phyloP scores from a whole-genome alignment of 1,284 basidiomycete species.

The Sphaerobolus stellatus region DNA sequence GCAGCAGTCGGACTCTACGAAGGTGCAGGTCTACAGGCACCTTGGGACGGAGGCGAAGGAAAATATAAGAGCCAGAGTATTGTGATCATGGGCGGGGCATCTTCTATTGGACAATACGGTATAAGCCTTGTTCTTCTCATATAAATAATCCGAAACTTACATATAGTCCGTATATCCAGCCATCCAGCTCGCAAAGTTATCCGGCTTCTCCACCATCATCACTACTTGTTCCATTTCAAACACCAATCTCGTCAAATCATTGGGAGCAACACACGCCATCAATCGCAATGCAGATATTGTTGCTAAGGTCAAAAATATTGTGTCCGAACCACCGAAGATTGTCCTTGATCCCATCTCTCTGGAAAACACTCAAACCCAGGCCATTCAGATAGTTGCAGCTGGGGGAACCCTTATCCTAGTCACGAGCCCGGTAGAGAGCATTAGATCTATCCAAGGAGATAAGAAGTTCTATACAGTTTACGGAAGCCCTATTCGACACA shows the following conservation, averaged over 20 bases:
- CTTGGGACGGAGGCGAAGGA: slow-evolving; percentile 27
- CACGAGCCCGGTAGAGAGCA: no score
- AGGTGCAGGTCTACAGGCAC: slow-evolving; percentile 6
- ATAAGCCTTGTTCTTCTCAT: slow-evolving; percentile 7
- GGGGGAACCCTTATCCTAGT: slow-evolving; percentile 2
- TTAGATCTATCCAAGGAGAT: no score
- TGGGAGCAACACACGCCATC: slow-evolving; percentile 18
- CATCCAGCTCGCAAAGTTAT: slow-evolving; percentile 19
- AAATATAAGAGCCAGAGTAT: slow-evolving; percentile 39
- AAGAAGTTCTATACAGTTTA: no score
- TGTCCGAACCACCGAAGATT: slow-evolving; percentile 11
- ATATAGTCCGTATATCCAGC: no score
- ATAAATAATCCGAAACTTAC: no score
- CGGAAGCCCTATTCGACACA: no score
- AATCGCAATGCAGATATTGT: slow-evolving; percentile 7
- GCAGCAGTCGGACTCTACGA: slow-evolving; percentile 40
- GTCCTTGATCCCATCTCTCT: not conserved
- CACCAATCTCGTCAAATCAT: slow-evolving; percentile 11
- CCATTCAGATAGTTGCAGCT: not conserved
- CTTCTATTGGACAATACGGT: slow-evolving; percentile 41
- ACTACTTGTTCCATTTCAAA: slow-evolving; percentile 15
- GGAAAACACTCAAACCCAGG: not conserved
- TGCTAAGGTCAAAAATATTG: slow-evolving; percentile 9
- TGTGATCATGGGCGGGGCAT: slow-evolving; percentile 44
- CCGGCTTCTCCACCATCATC: slow-evolving; percentile 30